These are phyloP conservation scores for Abelmoschus esculentus DNA, from an alignment of 345 rosid genomes.

Conservation along the genomic window DNA sequence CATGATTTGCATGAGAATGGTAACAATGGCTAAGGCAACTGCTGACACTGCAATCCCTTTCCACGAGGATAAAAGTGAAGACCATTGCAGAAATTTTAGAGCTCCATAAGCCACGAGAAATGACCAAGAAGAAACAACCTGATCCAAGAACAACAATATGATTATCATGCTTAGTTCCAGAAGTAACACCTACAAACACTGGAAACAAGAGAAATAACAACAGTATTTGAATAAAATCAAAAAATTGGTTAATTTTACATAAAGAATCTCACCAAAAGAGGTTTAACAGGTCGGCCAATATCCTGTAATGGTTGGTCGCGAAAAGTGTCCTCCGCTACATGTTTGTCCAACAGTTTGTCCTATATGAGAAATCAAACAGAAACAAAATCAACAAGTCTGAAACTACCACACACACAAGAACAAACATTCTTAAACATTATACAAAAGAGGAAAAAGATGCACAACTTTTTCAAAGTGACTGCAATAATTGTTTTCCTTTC, in stretches of 20 bases:
- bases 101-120: slow-evolving; percentile 41
- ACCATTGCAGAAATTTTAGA: slow-evolving; percentile 52
- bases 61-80: slow-evolving; percentile 73
- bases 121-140: slow-evolving; percentile 71
- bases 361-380: slow-evolving; percentile 17
- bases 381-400: slow-evolving; percentile 7
- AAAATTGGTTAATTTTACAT: neutral
- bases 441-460: neutral
- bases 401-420: neutral
- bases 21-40: slow-evolving; percentile 45
- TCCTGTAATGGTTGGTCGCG: slow-evolving; percentile 55
- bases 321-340: slow-evolving; percentile 56
- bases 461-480: neutral
- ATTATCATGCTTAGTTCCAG: slow-evolving; percentile 3
- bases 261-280: slow-evolving; percentile 50
- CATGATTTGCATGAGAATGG: slow-evolving; percentile 71
- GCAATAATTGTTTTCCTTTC: neutral
- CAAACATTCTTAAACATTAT: neutral
- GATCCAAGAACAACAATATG: slow-evolving; percentile 12
- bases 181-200: neutral
- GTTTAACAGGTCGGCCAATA: slow-evolving; percentile 57
- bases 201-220: neutral
- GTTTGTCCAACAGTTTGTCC: slow-evolving; percentile 81
- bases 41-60: slow-evolving; percentile 55
- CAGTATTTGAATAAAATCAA: neutral